Evolutionary conservation across 1,284 basidiomycete genomes (phyloP).

Genomic region (Naganishia sp.): DNA sequence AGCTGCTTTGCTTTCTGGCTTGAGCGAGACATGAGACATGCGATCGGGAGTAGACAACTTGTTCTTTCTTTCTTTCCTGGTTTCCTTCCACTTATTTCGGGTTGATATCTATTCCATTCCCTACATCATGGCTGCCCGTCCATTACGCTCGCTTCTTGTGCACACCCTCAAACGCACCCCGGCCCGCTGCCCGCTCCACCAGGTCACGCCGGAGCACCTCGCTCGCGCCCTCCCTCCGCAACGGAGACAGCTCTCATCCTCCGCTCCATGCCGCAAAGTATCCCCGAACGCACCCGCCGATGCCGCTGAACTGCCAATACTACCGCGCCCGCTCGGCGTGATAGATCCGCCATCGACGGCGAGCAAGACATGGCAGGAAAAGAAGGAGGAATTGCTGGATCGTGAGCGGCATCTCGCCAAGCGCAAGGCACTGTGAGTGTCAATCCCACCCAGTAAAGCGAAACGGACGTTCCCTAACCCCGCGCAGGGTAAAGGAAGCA

Average conservation of each 20-base stretch:
- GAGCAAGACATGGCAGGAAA: slow-evolving; percentile 66
- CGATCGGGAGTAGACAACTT: too few relatives aligned
- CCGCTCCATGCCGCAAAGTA: slow-evolving; percentile 3
- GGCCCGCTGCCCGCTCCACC: too few relatives aligned
- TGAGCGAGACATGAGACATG: too few relatives aligned
- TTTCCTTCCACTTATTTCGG: too few relatives aligned
- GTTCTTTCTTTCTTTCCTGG: too few relatives aligned
- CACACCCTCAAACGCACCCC: neutral
- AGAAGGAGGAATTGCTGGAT: slow-evolving; percentile 69
- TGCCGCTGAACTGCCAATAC: slow-evolving; percentile 38
- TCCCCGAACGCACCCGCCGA: slow-evolving; percentile 2
- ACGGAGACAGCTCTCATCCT: slow-evolving; percentile 2
- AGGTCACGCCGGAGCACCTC: neutral
- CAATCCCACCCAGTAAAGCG: neutral
- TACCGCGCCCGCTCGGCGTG: slow-evolving; percentile 70
- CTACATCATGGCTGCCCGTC: too few relatives aligned
- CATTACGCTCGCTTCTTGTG: neutral
- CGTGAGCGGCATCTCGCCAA: slow-evolving; percentile 70
- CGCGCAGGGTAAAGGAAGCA: slow-evolving; percentile 74
- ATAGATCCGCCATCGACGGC: slow-evolving; percentile 61
- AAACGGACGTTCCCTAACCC: slow-evolving; percentile 1
- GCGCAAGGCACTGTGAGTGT: slow-evolving; percentile 68
- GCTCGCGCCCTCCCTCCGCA: too few relatives aligned
- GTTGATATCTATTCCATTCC: too few relatives aligned
- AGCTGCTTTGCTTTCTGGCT: too few relatives aligned